Base-by-base conservation (phyloP, 805 yeast species). In the Metschnikowia koreensis region DNA sequence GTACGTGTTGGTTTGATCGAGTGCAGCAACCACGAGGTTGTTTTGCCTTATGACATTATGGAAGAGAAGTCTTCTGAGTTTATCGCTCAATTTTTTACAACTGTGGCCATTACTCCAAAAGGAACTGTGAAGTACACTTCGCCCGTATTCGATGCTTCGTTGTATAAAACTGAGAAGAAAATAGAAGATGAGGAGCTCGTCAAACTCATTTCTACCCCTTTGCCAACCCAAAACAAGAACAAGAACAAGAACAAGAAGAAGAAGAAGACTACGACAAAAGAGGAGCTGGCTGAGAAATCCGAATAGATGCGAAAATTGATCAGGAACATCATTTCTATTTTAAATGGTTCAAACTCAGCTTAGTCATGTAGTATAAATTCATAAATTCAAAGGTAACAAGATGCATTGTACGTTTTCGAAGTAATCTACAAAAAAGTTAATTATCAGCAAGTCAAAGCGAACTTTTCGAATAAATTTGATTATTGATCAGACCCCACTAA, bases 1-100 rank as follows among this genome's bases (percentile, higher is more conserved):
- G 83, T 86, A 54, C 81, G 88, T 66, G 81, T 86, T 71, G 93
- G 92, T 46, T 77, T 87, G 62, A 81, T 79, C 64, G 92, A 87
- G 77, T 83, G 89, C 67, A 73, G 76, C 50, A 81, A 76, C 76
- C 92, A 86, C 70, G 77, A 80, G 55, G 81, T 85, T 41, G 75
- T 86, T 63, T 76, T 79, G 65, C 82, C 89, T 44, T 86, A 86
- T 66, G 92, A 86, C 54, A 79, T 87, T 48, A 76, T 77, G 66
- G 76, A 81, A 66, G 90, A 84, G 65, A 84, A 82, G 73, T 82
- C 83, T 57, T 85, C 82, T 53, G 84, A 82, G 67, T 71, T 64
- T 52, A 79, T 87, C 59, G 89, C 87, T 33, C 90, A 87, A 73
- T 83, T 74, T 67, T 86, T 83, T 74, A 81, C 89, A 59, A 87